Evolutionary conservation across 805 yeast species (phyloP), one percentile per base, ranked within the genome.

Genomic region (Lipomyces anomalus): DNA sequence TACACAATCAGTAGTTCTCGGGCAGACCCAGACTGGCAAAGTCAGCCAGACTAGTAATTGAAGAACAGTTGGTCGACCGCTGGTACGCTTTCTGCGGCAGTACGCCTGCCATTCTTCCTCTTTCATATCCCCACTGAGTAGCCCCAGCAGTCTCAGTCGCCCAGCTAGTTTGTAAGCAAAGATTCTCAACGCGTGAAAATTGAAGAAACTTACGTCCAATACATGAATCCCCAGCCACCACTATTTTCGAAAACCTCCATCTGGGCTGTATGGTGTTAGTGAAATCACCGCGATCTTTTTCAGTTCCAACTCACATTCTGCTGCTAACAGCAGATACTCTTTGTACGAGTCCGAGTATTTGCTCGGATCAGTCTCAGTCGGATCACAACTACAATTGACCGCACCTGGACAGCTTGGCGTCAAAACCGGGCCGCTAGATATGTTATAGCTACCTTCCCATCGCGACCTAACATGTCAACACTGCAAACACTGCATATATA

Each of bases 221-320:
- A 83, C 51, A 84, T 73, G 43, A 57, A 62, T 11, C 67, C 67
- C 94, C 94, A 85, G 33, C 95, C 95, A 30, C 75, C 76, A 50
- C 78, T 73, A 57, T 70, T 69, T 55, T 79, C 82, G 57, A 72
- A 80, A 1, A 89, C 84, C 59, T 84, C 88, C 65, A 87, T 71
- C 68, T 87, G 95, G 40, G 89, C n/a, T n/a, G n/a, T n/a, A n/a
- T n/a, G n/a, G n/a, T n/a, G n/a, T n/a, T n/a, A n/a, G n/a, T n/a
- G n/a, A n/a, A n/a, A n/a, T n/a, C n/a, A n/a, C n/a, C n/a, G n/a
- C n/a, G n/a, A n/a, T n/a, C n/a, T n/a, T n/a, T n/a, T n/a, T n/a
- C n/a, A n/a, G n/a, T n/a, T n/a, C n/a, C n/a, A n/a, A n/a, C n/a
- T n/a, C n/a, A n/a, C n/a, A 84, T 65, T 84, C 92, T 34, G 86